Evolutionary conservation across 441 rosid genomes (phyloP), one percentile per base, ranked within the genome.

Genomic region (Populus hybrid): DNA sequence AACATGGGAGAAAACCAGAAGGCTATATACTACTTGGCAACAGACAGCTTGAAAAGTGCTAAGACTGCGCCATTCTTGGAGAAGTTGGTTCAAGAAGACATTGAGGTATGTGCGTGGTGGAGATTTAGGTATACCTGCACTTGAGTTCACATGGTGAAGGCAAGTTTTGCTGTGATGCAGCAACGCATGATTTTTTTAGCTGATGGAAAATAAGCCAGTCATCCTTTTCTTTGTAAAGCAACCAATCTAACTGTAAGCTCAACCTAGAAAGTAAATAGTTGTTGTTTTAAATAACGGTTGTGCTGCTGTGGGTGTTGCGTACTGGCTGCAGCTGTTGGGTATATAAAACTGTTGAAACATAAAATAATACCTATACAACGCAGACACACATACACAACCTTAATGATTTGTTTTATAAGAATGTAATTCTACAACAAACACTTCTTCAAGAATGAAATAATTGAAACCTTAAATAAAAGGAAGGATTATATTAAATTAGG

Each of bases 1-100:
- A 94, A 93, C 88, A 96, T 96, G 98, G 92, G 90, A 18, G 98
- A 94, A 84, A 91, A 91, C 76, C 99, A 96, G 75, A 96, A 93
- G 59, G 98, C 95, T 3, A 94, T 94, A 73, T 96, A 92, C 85
- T 94, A 93, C 85, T 84, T 96, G 81, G 98, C 98, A 8, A 83
- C 94, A 0, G 98, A 96, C 86, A 96, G 98, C 83, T 82, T 94
- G 67, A 93, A 93, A 84, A 93, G 98, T 84, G 99, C 97, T 9
- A 93, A 89, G 88, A 86, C 83, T 6, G 98, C 99, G 77, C 99
- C 98, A 2, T 94, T 94, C 88, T 85, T 96, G 87, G 99, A 96
- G 93, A 96, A 90, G 83, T 78, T 94, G 80, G 84, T 92, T 73
- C 95, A 96, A 78, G 92, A 93, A 74, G 96, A 88, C 76, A 89